These are phyloP conservation scores for Brassica hybrid DNA, from an alignment of 441 rosid species.

Conservation along the genomic window DNA sequence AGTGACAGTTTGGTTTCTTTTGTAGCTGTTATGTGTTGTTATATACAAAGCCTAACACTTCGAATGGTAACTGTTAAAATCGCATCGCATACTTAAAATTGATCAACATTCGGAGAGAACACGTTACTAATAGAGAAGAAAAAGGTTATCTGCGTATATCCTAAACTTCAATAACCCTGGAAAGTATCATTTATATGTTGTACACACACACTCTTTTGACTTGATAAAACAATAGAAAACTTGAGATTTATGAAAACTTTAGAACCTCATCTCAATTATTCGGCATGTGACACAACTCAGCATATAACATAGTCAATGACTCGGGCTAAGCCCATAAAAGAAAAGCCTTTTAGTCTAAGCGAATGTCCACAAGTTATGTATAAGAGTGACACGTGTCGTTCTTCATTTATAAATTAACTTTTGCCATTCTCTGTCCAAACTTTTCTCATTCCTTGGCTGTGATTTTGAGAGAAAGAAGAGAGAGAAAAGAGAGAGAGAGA, in stretches of 20 bases:
- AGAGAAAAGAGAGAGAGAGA: background rate
- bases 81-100: background rate
- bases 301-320: background rate
- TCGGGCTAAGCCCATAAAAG: conserved; percentile 11
- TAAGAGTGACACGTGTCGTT: background rate
- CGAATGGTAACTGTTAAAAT: background rate
- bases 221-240: too few species aligned
- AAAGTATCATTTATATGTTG: too few species aligned
- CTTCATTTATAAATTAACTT: conserved; percentile 46
- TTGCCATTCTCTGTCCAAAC: background rate
- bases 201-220: too few species aligned
- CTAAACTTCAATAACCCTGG: too few species aligned
- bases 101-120: background rate
- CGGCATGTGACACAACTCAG: too few species aligned
- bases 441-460: conserved; percentile 43
- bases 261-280: too few species aligned
- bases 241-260: too few species aligned
- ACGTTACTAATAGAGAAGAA: background rate
- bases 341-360: background rate
- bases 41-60: background rate
- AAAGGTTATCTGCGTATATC: too few species aligned
- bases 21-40: background rate
- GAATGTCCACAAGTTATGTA: background rate
- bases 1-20: conserved; percentile 19
- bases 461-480: conserved; percentile 31